Evolutionary conservation across 2,329 filamentous ascomycete species (phyloP), one percentile per base, ranked within the genome.

Genomic region (Clonostachys sp.): DNA sequence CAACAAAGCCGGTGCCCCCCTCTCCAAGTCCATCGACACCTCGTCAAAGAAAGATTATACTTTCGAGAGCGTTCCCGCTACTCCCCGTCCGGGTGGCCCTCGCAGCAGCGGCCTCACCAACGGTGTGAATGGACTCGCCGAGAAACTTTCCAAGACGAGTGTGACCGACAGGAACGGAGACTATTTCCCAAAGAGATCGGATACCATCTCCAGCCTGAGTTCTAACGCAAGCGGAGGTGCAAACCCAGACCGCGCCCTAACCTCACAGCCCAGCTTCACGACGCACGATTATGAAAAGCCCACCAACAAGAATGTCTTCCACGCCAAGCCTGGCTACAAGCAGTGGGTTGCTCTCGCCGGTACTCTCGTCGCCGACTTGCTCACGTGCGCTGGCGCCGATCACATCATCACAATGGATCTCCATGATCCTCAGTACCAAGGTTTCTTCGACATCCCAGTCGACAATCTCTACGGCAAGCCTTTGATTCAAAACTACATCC

Each of bases 271-370:
- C 50, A 75, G 71, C 53, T 81, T 77, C 61, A 81, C 80, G 7
- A 83, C 78, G 35, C 83, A 88, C 60, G 84, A 88, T 57, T 78
- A 82, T 55, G 77, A 81, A 58, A 83, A 82, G 60, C 72, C 75
- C 44, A 68, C 72, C 14, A 74, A 78, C 46, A 67, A 80, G 51
- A 75, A 74, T 48, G 77, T 75, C 58, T 76, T 86, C 64, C 81
- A 90, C 64, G 84, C 89, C 17, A 91, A 92, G 63, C 89, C 91
- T 8, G 94, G 94, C 45, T 99, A 99, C 68, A 94, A 94, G 73
- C 90, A 96, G 72, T 99, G 94, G 94, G 92, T 99, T 53, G 94
- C 94, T 18, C 94, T 97, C 71, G 91, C 94, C 40, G 94, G 94
- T 50, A 97, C 91, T 33, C 79, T 99, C 48, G 87, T 99, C 44